phyloP scores from a whole-genome alignment of 768 basidiomycete genomes.

The Boletus rubroflammeus region DNA sequence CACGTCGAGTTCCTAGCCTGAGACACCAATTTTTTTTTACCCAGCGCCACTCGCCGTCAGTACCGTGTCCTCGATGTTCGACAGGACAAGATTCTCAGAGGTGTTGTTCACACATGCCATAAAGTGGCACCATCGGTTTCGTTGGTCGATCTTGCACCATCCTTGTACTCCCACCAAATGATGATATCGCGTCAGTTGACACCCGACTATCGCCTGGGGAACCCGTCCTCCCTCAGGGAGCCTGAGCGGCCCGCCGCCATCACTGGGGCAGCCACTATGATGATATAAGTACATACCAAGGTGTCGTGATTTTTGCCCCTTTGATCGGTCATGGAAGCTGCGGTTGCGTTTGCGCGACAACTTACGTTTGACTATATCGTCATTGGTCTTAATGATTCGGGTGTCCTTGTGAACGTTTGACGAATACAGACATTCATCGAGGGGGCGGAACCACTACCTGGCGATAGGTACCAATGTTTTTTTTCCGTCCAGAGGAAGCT shows the following conservation, averaged over 20 bases:
- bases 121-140: neutral
- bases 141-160: neutral
- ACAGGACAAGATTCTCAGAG: neutral
- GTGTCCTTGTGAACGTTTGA: neutral
- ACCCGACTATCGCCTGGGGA: neutral
- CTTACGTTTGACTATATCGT: conserved; percentile 19
- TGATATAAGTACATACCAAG: neutral
- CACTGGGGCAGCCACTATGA: neutral
- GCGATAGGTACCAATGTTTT: conserved; percentile 1
- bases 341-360: conserved; percentile 5
- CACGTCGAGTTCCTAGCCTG: no score
- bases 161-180: neutral
- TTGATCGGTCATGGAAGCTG: conserved; percentile 2
- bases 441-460: conserved; percentile 14
- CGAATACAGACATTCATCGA: neutral
- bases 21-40: no score
- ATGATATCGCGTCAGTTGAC: neutral
- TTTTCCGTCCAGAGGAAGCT: neutral
- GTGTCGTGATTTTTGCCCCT: neutral
- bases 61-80: neutral
- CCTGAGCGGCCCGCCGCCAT: neutral
- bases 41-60: neutral
- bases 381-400: conserved; percentile 9
- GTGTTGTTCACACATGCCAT: neutral
- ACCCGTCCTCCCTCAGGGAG: neutral